Evolutionary conservation across 2,329 filamentous ascomycete genomes (phyloP), one percentile per base, ranked within the genome.

Genomic region (Exophiala oligosperma): DNA sequence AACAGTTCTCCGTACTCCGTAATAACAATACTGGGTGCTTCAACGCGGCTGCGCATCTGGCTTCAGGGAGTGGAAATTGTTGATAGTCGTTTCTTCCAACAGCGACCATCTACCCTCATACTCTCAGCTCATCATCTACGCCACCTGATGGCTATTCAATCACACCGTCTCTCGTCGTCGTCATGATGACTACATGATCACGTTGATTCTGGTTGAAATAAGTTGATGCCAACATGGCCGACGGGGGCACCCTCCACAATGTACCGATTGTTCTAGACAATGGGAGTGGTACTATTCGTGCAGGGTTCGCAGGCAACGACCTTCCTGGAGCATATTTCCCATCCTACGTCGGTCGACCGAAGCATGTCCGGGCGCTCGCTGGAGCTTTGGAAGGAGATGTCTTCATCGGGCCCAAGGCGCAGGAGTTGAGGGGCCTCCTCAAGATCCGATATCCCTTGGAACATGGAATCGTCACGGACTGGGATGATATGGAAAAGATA

Each of bases 401-500:
- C 52, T 99, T 99, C 75, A 97, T 99, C 73, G 94, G 94, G 52
- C 88, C 92, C 69, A 88, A 91, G 74, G 92, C 93, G 59, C 90
- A 92, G 68, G 92, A 97, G 71, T 82, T 96, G 70, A 86, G 93
- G 70, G 94, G 94, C 2, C 79, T 99, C 61, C 82, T 99, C 68
- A 99, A 97, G 83, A 97, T 99, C 69, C 84, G 87, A 65, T 97
- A 97, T 73, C 94, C 94, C 46, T 79, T 99, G 55, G 94, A 97
- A 78, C 94, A 99, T 74, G 94, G 94, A 68, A 95, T 99, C 69
- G 94, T 99, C 63, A 99, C 94, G 67, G 92, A 99, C 76, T 99
- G 94, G 94, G 94, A 97, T 72, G 94, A 99, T 72, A 99, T 99
- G 94, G 94, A 99, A 80, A 87, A 91, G 78, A 99, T 99, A 77